Conservation (phyloP, 805 yeast species). For the Wickerhamomyces mucosus region DNA sequence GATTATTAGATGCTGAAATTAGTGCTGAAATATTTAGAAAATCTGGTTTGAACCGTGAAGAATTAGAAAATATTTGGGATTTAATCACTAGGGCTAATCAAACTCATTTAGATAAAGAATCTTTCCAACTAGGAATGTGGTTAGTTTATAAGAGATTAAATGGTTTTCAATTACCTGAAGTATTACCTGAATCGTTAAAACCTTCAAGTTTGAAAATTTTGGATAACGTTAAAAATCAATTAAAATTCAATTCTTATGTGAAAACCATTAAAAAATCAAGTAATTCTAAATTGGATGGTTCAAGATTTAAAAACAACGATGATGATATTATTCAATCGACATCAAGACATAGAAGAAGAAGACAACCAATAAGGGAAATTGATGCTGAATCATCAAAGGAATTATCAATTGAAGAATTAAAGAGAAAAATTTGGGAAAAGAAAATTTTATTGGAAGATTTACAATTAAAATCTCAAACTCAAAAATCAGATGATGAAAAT, state of each 20-base stretch:
- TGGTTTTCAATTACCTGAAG: slow-evolving; percentile 72
- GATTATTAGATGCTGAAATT: slow-evolving; percentile 70
- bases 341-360: slow-evolving; percentile 21
- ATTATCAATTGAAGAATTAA: slow-evolving; percentile 40
- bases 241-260: slow-evolving; percentile 12
- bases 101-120: slow-evolving; percentile 83
- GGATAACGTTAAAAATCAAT: slow-evolving; percentile 57
- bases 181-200: slow-evolving; percentile 79
- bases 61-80: slow-evolving; percentile 86
- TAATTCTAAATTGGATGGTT: slow-evolving; percentile 18
- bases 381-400: slow-evolving; percentile 4
- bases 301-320: slow-evolving; percentile 74
- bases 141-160: slow-evolving; percentile 82
- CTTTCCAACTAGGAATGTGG: slow-evolving; percentile 97
- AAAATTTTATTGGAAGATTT: slow-evolving; percentile 50
- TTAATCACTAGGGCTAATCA: slow-evolving; percentile 76
- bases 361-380: neutral
- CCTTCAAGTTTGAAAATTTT: slow-evolving; percentile 81
- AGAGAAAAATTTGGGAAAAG: slow-evolving; percentile 66
- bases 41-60: slow-evolving; percentile 82
- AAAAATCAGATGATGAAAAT: slow-evolving; percentile 33
- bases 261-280: slow-evolving; percentile 19
- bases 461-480: slow-evolving; percentile 22
- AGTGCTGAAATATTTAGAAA: slow-evolving; percentile 85
- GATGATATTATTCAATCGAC: slow-evolving; percentile 30